phyloP scores from a whole-genome alignment of 2,329 filamentous ascomycete species.

The Ophiocordyceps camponoti-saundersi region DNA sequence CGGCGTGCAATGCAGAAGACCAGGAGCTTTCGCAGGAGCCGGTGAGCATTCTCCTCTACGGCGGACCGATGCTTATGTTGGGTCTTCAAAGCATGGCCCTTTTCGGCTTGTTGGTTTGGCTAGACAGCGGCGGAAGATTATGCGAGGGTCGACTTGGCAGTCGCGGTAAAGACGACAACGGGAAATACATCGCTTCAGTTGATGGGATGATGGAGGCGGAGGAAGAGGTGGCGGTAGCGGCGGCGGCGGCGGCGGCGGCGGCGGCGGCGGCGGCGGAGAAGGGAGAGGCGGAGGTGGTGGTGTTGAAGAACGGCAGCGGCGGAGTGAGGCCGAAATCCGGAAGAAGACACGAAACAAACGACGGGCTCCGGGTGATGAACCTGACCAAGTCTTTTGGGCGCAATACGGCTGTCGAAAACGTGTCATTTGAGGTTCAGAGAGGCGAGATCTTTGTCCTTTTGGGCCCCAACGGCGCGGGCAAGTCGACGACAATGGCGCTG shows the following conservation, averaged over 20 bases:
- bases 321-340: background rate
- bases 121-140: conserved; percentile 49
- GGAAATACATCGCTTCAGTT: too few relatives aligned
- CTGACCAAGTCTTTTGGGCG: conserved; percentile 64
- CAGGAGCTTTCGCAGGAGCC: conserved; percentile 49
- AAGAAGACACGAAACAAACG: conserved; percentile 15
- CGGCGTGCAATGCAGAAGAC: conserved; percentile 44
- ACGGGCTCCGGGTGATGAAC: conserved; percentile 64
- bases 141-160: too few relatives aligned
- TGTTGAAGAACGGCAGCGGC: background rate
- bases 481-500: conserved; percentile 75
- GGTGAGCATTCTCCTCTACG: conserved; percentile 55
- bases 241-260: conserved; percentile 32
- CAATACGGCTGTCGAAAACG: conserved; percentile 70
- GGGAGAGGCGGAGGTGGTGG: background rate
- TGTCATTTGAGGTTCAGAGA: conserved; percentile 64
- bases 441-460: conserved; percentile 80
- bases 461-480: conserved; percentile 82
- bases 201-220: too few relatives aligned
- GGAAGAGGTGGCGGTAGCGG: too few relatives aligned
- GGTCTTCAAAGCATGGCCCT: conserved; percentile 55
- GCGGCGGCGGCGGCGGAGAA: conserved; percentile 5
- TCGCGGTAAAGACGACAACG: too few relatives aligned
- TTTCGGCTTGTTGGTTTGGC: conserved; percentile 59
- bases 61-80: conserved; percentile 72